Evolutionary conservation across 768 basidiomycete genomes (phyloP).

Genomic region (Trametes gibbosa): DNA sequence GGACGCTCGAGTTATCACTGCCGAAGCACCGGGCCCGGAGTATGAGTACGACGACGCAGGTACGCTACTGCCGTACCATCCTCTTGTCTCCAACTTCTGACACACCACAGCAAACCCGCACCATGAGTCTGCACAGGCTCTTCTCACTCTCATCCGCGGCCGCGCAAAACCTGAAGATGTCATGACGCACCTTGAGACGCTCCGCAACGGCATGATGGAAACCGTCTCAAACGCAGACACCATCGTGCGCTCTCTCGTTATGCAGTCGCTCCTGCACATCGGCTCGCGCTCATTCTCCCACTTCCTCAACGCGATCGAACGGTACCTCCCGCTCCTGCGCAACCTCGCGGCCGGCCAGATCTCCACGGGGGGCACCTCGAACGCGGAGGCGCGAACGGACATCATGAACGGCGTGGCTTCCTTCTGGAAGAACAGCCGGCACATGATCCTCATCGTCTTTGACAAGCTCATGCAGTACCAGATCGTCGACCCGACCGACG

Average conservation of each 20-base stretch:
- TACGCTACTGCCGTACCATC: conserved; percentile 31
- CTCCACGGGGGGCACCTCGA: conserved; percentile 35
- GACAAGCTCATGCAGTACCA: conserved; percentile 99
- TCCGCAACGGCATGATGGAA: conserved; percentile 64
- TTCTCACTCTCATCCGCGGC: conserved; percentile 79
- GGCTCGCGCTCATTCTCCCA: conserved; percentile 97
- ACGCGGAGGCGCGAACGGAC: conserved; percentile 59
- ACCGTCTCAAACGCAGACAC: conserved; percentile 65
- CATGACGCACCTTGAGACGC: conserved; percentile 64
- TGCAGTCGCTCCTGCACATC: conserved; percentile 87
- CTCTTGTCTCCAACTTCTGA: not conserved
- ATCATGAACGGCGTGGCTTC: conserved; percentile 66
- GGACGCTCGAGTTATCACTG: conserved; percentile 60
- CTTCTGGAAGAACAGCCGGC: conserved; percentile 84
- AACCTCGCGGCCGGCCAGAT: conserved; percentile 49
- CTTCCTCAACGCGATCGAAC: conserved; percentile 94
- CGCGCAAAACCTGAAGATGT: conserved; percentile 81
- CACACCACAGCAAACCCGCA: conserved; percentile 61
- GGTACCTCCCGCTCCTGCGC: conserved; percentile 79
- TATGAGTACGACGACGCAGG: conserved; percentile 84
- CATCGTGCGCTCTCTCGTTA: conserved; percentile 70
- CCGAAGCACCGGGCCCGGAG: conserved; percentile 72
- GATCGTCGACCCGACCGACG: conserved; percentile 91
- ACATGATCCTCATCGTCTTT: conserved; percentile 89
- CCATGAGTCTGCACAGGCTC: conserved; percentile 72